Evolutionary conservation across 1,284 basidiomycete species (phyloP), one percentile per base, ranked within the genome.

Genomic region (Blastosporella zonata): DNA sequence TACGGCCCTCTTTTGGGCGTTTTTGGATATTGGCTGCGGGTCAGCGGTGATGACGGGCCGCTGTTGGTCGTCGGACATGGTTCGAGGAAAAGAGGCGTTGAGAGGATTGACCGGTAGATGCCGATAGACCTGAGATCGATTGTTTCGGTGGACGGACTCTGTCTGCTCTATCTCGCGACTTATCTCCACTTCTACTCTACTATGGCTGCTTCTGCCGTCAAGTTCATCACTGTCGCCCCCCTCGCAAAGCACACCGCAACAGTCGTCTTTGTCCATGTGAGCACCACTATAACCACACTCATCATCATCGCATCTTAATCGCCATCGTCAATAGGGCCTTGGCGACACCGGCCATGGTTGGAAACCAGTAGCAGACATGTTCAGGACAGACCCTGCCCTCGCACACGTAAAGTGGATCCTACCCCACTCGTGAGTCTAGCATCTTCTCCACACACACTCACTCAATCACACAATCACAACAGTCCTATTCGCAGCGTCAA

Each of bases 211-310:
- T 43, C 58, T 45, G 51, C 62, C 17, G 66, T 82, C 33, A 74
- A 77, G 59, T 71, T 64, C 59, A 62, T 87, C 51, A 68, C 73
- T 17, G 70, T 89, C 28, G 70, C 75, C 18, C 72, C 88, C 20
- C 61, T 70, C 36, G 61, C 70, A 31, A 81, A 78, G 55, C 93
- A 95, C 66, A 86, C 88, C 2, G 90, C 91, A 3, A 93, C 90
- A 1, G 82, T 95, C 55, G 89, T 96, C 61, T 92, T 95, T 65
- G 70, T 91, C 29, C 93, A 96, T 75, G 89, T 92, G 64, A 59
- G 83, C 69, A n/a, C 34, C 43, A 33, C 46, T 25, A 31, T 33
- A n/a, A n/a, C 22, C 28, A 46, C 23, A 27, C 18, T 43, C 35
- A 43, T 43, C 23, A 27, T n/a, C 34, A 21, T 12, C 43, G 3